phyloP scores from a whole-genome alignment of 148 eudicot species.

The Gaultheria prostrata region DNA sequence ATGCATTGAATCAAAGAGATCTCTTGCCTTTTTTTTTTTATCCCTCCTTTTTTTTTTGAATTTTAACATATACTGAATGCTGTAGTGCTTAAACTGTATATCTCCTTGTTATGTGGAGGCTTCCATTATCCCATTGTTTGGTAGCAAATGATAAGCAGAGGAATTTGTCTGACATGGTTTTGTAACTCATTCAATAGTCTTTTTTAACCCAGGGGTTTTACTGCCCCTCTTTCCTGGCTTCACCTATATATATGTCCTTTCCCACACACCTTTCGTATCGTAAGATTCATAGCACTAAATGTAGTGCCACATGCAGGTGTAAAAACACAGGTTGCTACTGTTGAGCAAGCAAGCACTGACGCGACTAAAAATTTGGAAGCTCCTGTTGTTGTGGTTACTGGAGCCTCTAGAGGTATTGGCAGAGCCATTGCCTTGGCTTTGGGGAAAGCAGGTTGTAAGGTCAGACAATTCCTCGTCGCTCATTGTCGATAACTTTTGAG shows the following conservation, averaged over 20 bases:
- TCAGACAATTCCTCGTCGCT: conserved; percentile 15
- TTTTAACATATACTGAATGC: no score
- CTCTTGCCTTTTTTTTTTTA: no score
- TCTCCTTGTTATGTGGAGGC: background rate
- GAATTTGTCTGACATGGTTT: background rate
- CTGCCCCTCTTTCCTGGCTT: background rate
- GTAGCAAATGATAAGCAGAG: background rate
- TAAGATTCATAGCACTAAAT: background rate
- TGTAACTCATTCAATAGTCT: background rate
- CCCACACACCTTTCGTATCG: background rate
- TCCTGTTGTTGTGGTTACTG: conserved; percentile 90
- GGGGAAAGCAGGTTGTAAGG: conserved; percentile 98
- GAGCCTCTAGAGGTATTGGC: conserved; percentile 98
- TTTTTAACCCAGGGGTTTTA: background rate
- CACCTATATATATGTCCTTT: background rate
- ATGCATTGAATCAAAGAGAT: no score
- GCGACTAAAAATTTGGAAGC: conserved; percentile 46
- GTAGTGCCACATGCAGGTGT: conserved; percentile 36
- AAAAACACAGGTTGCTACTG: conserved; percentile 62
- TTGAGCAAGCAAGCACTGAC: conserved; percentile 52
- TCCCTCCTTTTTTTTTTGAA: no score
- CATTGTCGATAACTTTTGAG: background rate
- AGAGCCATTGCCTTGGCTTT: conserved; percentile 79
- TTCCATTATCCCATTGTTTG: background rate
- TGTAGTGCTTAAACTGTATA: background rate